Evolutionary conservation across 108 stramenopile genomes (phyloP), one percentile per base, ranked within the genome.

Genomic region (Skeletonema potamos): DNA sequence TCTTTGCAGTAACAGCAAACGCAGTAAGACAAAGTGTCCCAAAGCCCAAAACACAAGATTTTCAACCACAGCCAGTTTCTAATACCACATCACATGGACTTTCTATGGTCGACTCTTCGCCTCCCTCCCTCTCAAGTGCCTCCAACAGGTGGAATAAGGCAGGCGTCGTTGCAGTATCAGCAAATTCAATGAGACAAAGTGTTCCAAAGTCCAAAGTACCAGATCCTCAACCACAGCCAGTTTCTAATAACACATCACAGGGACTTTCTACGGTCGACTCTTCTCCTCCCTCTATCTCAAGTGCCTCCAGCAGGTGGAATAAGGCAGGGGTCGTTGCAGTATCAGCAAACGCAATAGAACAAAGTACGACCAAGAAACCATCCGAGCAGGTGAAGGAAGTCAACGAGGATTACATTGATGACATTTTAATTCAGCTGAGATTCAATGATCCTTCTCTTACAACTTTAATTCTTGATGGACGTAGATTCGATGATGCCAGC

Each of bases 361-460:
- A 20, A 54, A 54, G 58, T 18, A 20, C 26, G 3, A 29, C 1
- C 15, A 29, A 37, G 12, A 10, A 12, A 37, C 11, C 36, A 37
- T 10, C 58, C 51, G 27, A 48, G 27, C 64, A 66, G 46, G 15
- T 15, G 2, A 24, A 41, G 39, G n/a, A 66, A 6, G 51, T 27
- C 24, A 54, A 27, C 28, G 29, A 43, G 13, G 48, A 43, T 6
- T 10, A 43, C 15, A 33, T 67, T 9, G 32, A 28, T 54, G 66
- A 17, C 28, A 26, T 67, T 12, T 58, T 69, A 13, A 1, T 24
- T 13, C 30, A 36, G 32, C 37, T 69, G 51, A 69, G 55, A 43
- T 15, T 39, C 22, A 69, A 69, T 32, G 26, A 58, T 32, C 68
- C 68, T 41, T 36, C 68, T 22, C 68, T 58, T 43, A 58, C 55